A percentile compares a stretch with the other conserved stretches of the same genome.
phyloP scores from a whole-genome alignment of 352 stramenopile species.

The Phytophthora citrophthora region DNA sequence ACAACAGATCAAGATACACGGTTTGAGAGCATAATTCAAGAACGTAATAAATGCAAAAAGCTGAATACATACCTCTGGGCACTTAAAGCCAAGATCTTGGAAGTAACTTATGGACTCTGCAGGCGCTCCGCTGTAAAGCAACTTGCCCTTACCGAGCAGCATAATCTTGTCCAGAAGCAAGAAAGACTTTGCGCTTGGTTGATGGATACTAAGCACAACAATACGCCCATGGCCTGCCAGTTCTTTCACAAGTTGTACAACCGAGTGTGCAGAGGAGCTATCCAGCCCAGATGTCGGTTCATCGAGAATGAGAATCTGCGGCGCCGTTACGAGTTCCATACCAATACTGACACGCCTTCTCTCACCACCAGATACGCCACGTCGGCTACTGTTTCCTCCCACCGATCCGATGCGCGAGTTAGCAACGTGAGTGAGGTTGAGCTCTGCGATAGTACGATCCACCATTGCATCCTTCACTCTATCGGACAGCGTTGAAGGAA shows the following conservation, averaged over 20 bases:
- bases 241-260: conserved; percentile 91
- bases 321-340: conserved; percentile 93
- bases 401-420: conserved; percentile 63
- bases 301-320: conserved; percentile 89
- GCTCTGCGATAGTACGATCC: conserved; percentile 66
- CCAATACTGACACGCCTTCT: conserved; percentile 93
- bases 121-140: conserved; percentile 66
- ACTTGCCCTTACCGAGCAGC: conserved; percentile 84
- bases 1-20: conserved; percentile 5
- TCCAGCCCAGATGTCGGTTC: conserved; percentile 95
- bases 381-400: conserved; percentile 39
- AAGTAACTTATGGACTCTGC: conserved; percentile 63
- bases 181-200: conserved; percentile 93
- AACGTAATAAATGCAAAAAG: neutral
- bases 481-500: conserved; percentile 57
- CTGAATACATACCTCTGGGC: conserved; percentile 43
- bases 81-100: conserved; percentile 71
- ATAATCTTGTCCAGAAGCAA: conserved; percentile 90
- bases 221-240: conserved; percentile 84
- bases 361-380: conserved; percentile 94
- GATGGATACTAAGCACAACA: conserved; percentile 88
- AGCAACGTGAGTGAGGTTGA: conserved; percentile 75
- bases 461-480: conserved; percentile 72
- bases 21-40: conserved; percentile 4
- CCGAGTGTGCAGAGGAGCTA: conserved; percentile 86